phyloP scores from a whole-genome alignment of 148 eudicot genomes.

The Pouteria glomerata region DNA sequence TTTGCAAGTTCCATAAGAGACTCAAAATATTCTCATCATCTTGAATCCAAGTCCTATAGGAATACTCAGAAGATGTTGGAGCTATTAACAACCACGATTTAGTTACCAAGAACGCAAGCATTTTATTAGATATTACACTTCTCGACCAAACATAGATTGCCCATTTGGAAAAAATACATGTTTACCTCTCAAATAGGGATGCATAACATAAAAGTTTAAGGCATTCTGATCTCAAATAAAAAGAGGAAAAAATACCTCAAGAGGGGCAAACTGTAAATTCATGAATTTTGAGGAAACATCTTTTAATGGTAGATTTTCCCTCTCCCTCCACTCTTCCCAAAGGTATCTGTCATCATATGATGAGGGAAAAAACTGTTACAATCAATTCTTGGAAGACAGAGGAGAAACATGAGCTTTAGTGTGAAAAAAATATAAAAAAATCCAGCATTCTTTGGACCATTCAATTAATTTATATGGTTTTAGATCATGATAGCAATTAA shows the following conservation, averaged over 20 bases:
- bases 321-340: slow-evolving; percentile 87
- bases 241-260: slow-evolving; percentile 50
- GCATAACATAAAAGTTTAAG: not conserved
- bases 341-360: slow-evolving; percentile 51
- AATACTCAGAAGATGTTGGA: no score
- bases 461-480: no score
- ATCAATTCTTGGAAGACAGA: not conserved
- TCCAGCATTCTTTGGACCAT: no score
- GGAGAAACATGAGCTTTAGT: not conserved
- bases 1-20: not conserved
- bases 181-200: not conserved
- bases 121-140: not conserved
- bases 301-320: slow-evolving; percentile 41
- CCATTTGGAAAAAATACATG: not conserved
- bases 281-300: slow-evolving; percentile 41
- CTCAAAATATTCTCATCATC: no score
- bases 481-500: no score
- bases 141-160: not conserved
- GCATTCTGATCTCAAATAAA: not conserved
- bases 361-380: not conserved
- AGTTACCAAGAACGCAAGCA: not conserved
- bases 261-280: slow-evolving; percentile 52
- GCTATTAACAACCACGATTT: not conserved
- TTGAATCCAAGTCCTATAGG: no score
- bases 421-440: not conserved